Evolutionary conservation across 2,329 filamentous ascomycete genomes (phyloP).

Genomic region (Lachnellula willkommii): DNA sequence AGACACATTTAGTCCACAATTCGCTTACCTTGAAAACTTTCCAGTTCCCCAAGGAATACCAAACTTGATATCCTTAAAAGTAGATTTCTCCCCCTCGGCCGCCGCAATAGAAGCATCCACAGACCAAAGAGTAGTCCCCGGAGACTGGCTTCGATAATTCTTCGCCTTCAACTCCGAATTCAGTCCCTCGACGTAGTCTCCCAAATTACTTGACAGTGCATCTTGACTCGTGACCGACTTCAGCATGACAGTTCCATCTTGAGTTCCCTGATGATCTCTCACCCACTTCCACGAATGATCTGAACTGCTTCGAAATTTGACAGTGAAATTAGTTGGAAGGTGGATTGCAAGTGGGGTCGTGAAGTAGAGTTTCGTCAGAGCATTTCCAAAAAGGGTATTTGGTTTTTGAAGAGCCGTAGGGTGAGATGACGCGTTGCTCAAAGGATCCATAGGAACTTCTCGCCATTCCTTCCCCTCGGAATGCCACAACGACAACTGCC

Average conservation of each 20-base stretch:
- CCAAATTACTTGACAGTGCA: constrained; percentile 23
- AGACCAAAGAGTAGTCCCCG: constrained; percentile 66
- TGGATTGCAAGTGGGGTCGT: constrained; percentile 43
- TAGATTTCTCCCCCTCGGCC: constrained; percentile 53
- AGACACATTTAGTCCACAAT: not conserved
- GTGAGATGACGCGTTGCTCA: constrained; percentile 15
- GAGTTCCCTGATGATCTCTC: constrained; percentile 55
- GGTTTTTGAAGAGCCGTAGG: constrained; percentile 49
- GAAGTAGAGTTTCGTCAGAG: constrained; percentile 48
- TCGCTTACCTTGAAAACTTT: constrained; percentile 28
- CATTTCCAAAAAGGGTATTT: constrained; percentile 22
- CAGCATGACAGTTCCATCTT: constrained; percentile 59
- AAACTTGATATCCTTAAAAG: constrained; percentile 38
- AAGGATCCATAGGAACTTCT: constrained; percentile 44
- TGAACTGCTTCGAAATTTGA: constrained; percentile 57
- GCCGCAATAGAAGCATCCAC: constrained; percentile 51
- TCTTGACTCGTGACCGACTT: constrained; percentile 33
- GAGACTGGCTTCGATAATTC: constrained; percentile 58
- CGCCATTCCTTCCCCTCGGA: constrained; percentile 49
- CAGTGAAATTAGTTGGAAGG: constrained; percentile 56
- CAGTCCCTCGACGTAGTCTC: constrained; percentile 51
- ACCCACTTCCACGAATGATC: constrained; percentile 64
- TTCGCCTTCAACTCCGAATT: constrained; percentile 51
- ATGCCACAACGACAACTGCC: constrained; percentile 74
- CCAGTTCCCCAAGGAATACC: constrained; percentile 31